Evolutionary conservation across 169 alveolate genomes (phyloP).

Genomic region (Cryptosporidium parvum): DNA sequence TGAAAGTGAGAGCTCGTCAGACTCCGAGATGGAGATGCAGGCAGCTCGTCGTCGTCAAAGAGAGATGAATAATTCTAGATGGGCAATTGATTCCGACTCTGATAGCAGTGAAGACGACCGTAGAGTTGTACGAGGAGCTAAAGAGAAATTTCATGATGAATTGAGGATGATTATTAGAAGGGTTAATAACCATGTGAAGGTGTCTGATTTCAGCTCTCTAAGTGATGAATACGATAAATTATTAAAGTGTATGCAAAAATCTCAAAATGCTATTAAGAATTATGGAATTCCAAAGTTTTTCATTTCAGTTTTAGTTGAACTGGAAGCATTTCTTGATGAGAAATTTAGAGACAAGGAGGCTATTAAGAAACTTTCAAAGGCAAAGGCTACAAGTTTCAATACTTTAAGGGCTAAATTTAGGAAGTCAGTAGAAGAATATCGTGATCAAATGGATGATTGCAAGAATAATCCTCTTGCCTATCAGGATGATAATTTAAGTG

Average conservation of each 20-base stretch:
- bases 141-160: constrained; percentile 85
- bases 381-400: constrained; percentile 85
- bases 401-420: constrained; percentile 86
- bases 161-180: constrained; percentile 80
- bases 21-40: constrained; percentile 62
- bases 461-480: constrained; percentile 84
- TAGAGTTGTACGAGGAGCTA: constrained; percentile 86
- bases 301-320: constrained; percentile 80
- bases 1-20: constrained; percentile 24
- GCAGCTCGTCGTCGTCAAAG: constrained; percentile 57
- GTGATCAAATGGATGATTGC: constrained; percentile 82
- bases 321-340: constrained; percentile 83
- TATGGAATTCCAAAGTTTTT: constrained; percentile 80
- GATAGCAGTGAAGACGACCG: constrained; percentile 86
- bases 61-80: constrained; percentile 79
- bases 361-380: constrained; percentile 83
- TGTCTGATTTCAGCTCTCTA: constrained; percentile 82
- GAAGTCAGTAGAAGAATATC: constrained; percentile 85
- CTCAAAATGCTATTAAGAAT: constrained; percentile 76
- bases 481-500: constrained; percentile 78
- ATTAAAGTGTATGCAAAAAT: constrained; percentile 83
- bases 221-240: constrained; percentile 85
- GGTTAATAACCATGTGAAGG: constrained; percentile 82
- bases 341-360: constrained; percentile 84
- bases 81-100: constrained; percentile 77